These are phyloP conservation scores for Ceratobasidium sp. DNA, from an alignment of 1,284 basidiomycete genomes.

Conservation along the genomic window DNA sequence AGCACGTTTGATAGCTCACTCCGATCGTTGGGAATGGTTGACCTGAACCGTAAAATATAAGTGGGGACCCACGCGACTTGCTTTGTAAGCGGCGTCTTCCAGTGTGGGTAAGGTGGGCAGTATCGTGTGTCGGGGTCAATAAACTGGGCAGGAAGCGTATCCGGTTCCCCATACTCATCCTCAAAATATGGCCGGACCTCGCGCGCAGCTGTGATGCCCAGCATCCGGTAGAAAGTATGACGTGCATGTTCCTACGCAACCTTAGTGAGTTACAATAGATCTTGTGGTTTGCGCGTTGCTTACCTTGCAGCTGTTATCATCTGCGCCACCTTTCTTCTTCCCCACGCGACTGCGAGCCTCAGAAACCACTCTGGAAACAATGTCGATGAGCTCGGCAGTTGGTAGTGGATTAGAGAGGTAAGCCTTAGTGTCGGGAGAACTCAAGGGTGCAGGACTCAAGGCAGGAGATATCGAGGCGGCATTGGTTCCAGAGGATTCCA, in stretches of 20 bases:
- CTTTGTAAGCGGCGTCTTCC: conserved; percentile 3
- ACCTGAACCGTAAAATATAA: neutral
- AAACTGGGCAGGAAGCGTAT: conserved; percentile 5
- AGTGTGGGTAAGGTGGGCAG: conserved; percentile 3
- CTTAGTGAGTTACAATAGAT: neutral
- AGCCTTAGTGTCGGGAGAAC: too few relatives aligned
- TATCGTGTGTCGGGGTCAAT: conserved; percentile 5
- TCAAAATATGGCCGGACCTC: neutral
- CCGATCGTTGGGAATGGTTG: conserved; percentile 18
- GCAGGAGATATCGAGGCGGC: neutral
- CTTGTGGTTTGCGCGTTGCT: neutral
- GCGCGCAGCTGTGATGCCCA: neutral
- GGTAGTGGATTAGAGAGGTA: neutral
- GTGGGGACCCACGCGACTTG: conserved; percentile 16
- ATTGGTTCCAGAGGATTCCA: neutral
- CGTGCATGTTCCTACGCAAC: conserved; percentile 1
- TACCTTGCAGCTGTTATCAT: conserved; percentile 5
- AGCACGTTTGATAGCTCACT: conserved; percentile 10
- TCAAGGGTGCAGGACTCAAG: too few relatives aligned
- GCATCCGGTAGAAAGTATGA: conserved; percentile 2
- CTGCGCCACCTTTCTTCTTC: conserved; percentile 3
- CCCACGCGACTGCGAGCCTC: neutral
- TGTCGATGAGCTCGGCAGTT: neutral
- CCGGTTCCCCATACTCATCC: conserved; percentile 11
- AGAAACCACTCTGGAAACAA: neutral